Evolutionary conservation across 345 rosid genomes (phyloP), one percentile per base, ranked within the genome.

Genomic region (Viola odorata): DNA sequence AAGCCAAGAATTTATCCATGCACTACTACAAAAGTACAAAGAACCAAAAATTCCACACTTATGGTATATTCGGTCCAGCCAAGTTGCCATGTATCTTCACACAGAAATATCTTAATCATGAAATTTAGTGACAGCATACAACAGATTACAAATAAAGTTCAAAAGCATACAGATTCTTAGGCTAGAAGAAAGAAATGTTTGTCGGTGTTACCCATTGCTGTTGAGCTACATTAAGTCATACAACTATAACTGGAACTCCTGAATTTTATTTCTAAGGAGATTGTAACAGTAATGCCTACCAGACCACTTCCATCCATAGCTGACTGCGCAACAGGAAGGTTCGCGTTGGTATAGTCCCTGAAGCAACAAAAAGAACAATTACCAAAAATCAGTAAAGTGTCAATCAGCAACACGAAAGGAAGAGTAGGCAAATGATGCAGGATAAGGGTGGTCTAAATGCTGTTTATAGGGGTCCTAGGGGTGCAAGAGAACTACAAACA

Each of bases 281-380:
- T 38, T 6, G 14, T 41, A 50, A 15, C n/a, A 41, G 12, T 13
- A 14, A 48, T 62, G 36, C 70, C 69, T 81, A 84, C 98, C 91
- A 85, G 86, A 59, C 85, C 86, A 71, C 78, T 76, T 57, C 89
- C 95, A 77, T 88, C 99, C 62, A 95, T 88, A 53, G 99, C 98
- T 55, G 96, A 95, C 60, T 91, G 96, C 58, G 98, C 98, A 82
- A 95, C 91, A 23, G 98, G 96, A 73, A 95, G 98, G 73, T 79
- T 91, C 39, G 88, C 84, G 70, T 95, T 95, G 15, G 98, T 95
- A 69, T 91, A 95, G 83, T 95, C 99, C 87, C 99, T 95, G 82
- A 69, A 57, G 32, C 9, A 44, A 53, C 38, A 66, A 53, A 57
- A 57, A 38, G 8, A n/a, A 53, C 32, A 65, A 57, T 48, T 44